Percentiles rank a stretch among this genome's conserved stretches.
Conservation (phyloP, 129 eudicot species). For the Flaveria sonorensis region DNA sequence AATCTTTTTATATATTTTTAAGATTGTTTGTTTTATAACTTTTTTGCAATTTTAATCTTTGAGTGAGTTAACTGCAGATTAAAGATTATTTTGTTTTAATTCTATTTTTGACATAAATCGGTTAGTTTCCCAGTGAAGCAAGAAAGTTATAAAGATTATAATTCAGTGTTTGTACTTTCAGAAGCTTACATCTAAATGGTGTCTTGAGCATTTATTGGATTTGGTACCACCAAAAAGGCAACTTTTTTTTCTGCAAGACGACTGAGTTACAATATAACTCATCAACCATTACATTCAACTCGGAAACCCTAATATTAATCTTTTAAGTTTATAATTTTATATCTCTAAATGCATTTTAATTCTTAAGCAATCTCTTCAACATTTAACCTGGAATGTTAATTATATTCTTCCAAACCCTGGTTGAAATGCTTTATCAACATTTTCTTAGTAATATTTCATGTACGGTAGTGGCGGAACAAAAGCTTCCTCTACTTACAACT, state of each 20-base stretch:
- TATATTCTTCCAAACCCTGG: too few species aligned
- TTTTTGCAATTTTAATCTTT: not conserved
- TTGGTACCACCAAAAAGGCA: conserved; percentile 40
- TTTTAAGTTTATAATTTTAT: conserved; percentile 1
- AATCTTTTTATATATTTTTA: not conserved
- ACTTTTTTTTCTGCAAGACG: conserved; percentile 30
- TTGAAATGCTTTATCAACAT: too few species aligned
- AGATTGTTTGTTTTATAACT: not conserved
- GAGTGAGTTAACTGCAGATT: not conserved
- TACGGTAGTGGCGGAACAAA: too few species aligned
- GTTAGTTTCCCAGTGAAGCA: conserved; percentile 36
- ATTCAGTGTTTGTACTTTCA: conserved; percentile 23
- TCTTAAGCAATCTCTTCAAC: not conserved
- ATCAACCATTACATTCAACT: conserved; percentile 28
- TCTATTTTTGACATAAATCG: conserved; percentile 21
- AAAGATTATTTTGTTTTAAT: not conserved
- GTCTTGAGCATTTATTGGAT: conserved; percentile 26
- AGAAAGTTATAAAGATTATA: conserved; percentile 25
- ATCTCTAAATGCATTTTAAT: not conserved
- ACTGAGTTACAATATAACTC: conserved; percentile 32
- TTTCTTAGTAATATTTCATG: too few species aligned
- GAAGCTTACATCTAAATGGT: conserved; percentile 43
- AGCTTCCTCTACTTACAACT: too few species aligned
- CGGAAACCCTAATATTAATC: conserved; percentile 31
- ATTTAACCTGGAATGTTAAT: too few species aligned